phyloP scores from a whole-genome alignment of 169 alveolate species.

The Toxoplasma gondii region DNA sequence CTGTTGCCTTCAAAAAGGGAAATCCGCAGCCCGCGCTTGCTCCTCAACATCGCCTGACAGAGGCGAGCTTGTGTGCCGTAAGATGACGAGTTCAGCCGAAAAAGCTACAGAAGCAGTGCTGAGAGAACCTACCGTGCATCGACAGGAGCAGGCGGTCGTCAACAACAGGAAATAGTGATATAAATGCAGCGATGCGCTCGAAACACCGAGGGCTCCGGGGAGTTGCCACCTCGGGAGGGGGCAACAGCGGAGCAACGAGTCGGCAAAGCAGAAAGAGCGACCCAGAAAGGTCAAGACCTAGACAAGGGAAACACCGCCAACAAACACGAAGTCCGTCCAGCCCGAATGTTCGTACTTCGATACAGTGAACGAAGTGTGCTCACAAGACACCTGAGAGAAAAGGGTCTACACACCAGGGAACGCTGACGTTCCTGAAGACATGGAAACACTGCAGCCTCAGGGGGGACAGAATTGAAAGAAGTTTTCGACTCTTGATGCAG shows the following conservation, averaged over 20 bases:
- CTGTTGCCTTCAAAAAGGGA: no score
- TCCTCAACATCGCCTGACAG: no score
- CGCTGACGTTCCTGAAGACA: neutral
- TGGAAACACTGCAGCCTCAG: no score
- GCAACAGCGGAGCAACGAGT: slow-evolving; percentile 36
- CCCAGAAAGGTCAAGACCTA: slow-evolving; percentile 56
- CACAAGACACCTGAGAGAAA: neutral
- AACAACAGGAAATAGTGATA: slow-evolving; percentile 47
- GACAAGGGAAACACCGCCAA: neutral
- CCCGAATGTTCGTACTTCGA: neutral
- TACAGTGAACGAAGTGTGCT: neutral
- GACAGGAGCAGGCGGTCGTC: slow-evolving; percentile 37
- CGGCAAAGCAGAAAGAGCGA: slow-evolving; percentile 47
- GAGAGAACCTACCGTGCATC: neutral
- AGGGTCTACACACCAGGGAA: neutral
- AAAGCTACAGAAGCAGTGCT: no score
- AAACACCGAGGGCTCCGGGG: slow-evolving; percentile 44
- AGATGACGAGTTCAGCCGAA: no score
- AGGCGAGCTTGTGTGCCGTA: no score
- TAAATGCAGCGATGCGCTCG: slow-evolving; percentile 48
- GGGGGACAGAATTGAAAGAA: no score
- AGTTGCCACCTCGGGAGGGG: slow-evolving; percentile 49
- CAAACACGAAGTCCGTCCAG: neutral
- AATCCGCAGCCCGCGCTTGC: no score
- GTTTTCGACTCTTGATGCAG: no score